Percentiles rank a stretch among this genome's conserved stretches.
These are phyloP conservation scores for Rhizophlyctis rosea DNA, from an alignment of 192 early-diverging fungal species.

Conservation along the genomic window DNA sequence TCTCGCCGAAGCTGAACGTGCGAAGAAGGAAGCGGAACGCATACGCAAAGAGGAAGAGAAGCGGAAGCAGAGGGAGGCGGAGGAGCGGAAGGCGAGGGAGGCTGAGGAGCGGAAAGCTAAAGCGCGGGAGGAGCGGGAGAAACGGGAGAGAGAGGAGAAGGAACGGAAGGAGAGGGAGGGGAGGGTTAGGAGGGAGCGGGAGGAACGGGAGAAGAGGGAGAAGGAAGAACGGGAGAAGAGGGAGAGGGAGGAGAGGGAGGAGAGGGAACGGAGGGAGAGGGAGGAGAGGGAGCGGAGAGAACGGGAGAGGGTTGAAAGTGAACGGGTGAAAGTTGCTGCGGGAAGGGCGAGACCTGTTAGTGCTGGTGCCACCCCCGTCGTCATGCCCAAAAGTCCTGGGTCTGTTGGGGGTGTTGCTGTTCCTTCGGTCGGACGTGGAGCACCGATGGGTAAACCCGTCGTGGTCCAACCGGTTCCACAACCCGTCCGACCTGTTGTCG, in stretches of 20 bases:
- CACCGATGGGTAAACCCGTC: not conserved
- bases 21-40: conserved; percentile 52
- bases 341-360: not conserved
- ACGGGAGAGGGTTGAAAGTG: too few species aligned
- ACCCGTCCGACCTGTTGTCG: not conserved
- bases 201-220: conserved; percentile 24
- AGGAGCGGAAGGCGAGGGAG: conserved; percentile 41
- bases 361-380: not conserved
- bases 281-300: not conserved
- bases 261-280: not conserved
- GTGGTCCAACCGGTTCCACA: not conserved
- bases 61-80: conserved; percentile 39
- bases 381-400: not conserved
- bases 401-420: not conserved
- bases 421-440: not conserved
- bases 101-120: conserved; percentile 49
- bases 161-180: conserved; percentile 29
- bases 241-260: conserved; percentile 18
- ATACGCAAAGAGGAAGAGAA: conserved; percentile 62
- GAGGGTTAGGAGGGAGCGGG: conserved; percentile 41
- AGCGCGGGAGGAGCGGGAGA: conserved; percentile 51
- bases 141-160: conserved; percentile 43
- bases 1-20: conserved; percentile 48
- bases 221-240: conserved; percentile 19
- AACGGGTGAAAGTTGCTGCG: conserved; percentile 1